These are phyloP conservation scores for Cocos nucifera DNA, from an alignment of 176 grass and related monocot species.

Conservation along the genomic window DNA sequence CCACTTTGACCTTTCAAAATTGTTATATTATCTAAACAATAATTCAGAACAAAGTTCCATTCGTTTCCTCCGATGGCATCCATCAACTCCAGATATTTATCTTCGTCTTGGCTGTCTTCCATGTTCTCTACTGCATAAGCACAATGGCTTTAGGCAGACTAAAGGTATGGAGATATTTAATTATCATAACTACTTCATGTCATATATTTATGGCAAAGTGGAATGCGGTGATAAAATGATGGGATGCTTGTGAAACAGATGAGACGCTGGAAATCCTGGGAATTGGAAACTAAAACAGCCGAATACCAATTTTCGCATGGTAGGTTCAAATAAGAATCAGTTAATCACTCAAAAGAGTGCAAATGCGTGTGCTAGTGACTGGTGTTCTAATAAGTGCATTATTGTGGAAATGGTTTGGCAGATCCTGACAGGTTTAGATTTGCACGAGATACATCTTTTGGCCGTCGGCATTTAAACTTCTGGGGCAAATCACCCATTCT, in stretches of 20 bases:
- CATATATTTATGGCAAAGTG: neutral
- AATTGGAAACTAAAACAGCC: constrained; percentile 10
- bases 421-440: constrained; percentile 18
- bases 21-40: no score
- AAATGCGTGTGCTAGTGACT: neutral
- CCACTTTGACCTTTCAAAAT: no score
- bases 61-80: constrained; percentile 6
- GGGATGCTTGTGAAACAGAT: constrained; percentile 1
- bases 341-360: neutral
- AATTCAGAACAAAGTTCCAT: constrained; percentile 1
- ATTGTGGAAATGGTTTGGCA: neutral
- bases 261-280: constrained; percentile 14
- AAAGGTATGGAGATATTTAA: neutral
- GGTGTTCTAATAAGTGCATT: neutral
- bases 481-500: constrained; percentile 8
- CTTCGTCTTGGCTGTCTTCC: no score
- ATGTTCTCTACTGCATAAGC: constrained; percentile 5
- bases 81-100: constrained; percentile 16
- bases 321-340: neutral
- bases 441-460: constrained; percentile 19
- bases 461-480: constrained; percentile 9
- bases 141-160: constrained; percentile 6
- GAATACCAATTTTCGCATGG: constrained; percentile 20
- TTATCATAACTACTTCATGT: neutral
- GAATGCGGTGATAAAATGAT: no score